These are phyloP conservation scores for Diutina sp. DNA, from an alignment of 1,139 yeast genomes.

Conservation along the genomic window DNA sequence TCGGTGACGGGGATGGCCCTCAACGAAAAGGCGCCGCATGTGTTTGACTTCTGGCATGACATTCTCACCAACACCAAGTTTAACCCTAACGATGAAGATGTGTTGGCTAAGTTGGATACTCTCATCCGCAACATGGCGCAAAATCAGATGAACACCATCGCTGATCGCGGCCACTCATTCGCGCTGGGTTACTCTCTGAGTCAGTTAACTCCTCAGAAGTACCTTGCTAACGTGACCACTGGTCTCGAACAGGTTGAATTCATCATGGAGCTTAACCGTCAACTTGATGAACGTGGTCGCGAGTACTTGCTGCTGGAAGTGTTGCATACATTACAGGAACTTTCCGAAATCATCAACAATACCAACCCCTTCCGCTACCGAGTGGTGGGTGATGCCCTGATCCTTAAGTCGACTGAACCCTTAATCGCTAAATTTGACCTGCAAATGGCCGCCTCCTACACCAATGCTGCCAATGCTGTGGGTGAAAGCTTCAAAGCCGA, in stretches of 20 bases:
- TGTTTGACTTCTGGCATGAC: slow-evolving; percentile 57
- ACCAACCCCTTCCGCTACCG: slow-evolving; percentile 33
- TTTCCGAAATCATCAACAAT: slow-evolving; percentile 27
- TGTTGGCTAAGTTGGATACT: slow-evolving; percentile 58
- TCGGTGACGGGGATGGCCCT: slow-evolving; percentile 61
- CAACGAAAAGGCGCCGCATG: slow-evolving; percentile 44
- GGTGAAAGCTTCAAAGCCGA: slow-evolving; percentile 3
- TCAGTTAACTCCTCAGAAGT: slow-evolving; percentile 44
- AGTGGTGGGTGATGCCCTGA: slow-evolving; percentile 42
- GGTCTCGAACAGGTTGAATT: slow-evolving; percentile 74
- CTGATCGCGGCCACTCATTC: slow-evolving; percentile 81
- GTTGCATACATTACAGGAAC: slow-evolving; percentile 49
- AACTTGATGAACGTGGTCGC: slow-evolving; percentile 38
- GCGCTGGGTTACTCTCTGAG: slow-evolving; percentile 64
- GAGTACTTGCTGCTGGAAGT: slow-evolving; percentile 37
- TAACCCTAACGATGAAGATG: slow-evolving; percentile 23
- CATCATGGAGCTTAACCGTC: slow-evolving; percentile 43
- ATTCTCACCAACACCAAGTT: slow-evolving; percentile 62
- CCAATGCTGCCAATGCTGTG: slow-evolving; percentile 4
- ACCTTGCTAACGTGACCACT: slow-evolving; percentile 47
- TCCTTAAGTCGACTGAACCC: slow-evolving; percentile 27
- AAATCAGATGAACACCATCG: slow-evolving; percentile 65
- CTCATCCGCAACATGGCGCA: slow-evolving; percentile 66
- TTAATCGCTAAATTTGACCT: slow-evolving; percentile 24
- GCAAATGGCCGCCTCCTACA: slow-evolving; percentile 3